phyloP scores from a whole-genome alignment of 2,329 filamentous ascomycete species.

The Simplicillium aogashimaense region DNA sequence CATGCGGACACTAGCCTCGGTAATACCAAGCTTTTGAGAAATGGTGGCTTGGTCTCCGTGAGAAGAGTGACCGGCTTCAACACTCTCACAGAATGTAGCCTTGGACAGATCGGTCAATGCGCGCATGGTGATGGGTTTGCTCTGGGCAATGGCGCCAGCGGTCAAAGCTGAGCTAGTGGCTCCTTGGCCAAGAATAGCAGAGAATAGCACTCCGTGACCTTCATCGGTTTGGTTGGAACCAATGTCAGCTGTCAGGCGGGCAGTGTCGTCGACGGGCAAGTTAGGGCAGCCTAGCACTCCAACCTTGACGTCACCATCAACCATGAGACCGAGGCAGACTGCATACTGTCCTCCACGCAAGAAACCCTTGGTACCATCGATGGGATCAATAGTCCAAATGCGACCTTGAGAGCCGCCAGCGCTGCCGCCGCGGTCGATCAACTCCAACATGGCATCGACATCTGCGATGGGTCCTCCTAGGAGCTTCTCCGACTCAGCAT shows the following conservation, averaged over 20 bases:
- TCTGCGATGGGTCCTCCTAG: slow-evolving; percentile 59
- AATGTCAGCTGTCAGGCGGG: slow-evolving; percentile 50
- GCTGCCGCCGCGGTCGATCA: slow-evolving; percentile 60
- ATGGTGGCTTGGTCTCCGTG: slow-evolving; percentile 79
- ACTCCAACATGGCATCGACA: slow-evolving; percentile 55
- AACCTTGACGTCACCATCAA: slow-evolving; percentile 87
- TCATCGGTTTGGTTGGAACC: slow-evolving; percentile 65
- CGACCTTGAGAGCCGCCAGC: slow-evolving; percentile 63
- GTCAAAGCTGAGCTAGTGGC: slow-evolving; percentile 69
- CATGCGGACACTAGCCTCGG: slow-evolving; percentile 82
- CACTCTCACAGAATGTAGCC: slow-evolving; percentile 92
- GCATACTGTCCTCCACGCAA: slow-evolving; percentile 94
- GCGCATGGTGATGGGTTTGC: slow-evolving; percentile 70
- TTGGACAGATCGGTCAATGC: slow-evolving; percentile 61
- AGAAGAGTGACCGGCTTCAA: slow-evolving; percentile 85
- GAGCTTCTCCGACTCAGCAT: slow-evolving; percentile 47
- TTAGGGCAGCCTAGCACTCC: slow-evolving; percentile 95
- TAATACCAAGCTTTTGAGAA: slow-evolving; percentile 77
- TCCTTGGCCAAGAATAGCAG: slow-evolving; percentile 69
- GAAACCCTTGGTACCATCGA: slow-evolving; percentile 97
- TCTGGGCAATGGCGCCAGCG: slow-evolving; percentile 34
- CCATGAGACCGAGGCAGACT: slow-evolving; percentile 83
- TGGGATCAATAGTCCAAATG: slow-evolving; percentile 95
- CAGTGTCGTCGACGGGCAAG: slow-evolving; percentile 73
- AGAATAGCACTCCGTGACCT: slow-evolving; percentile 80